Percentiles rank a stretch among this genome's conserved stretches.
phyloP scores from a whole-genome alignment of 768 basidiomycete species.

The Collybia nuda region DNA sequence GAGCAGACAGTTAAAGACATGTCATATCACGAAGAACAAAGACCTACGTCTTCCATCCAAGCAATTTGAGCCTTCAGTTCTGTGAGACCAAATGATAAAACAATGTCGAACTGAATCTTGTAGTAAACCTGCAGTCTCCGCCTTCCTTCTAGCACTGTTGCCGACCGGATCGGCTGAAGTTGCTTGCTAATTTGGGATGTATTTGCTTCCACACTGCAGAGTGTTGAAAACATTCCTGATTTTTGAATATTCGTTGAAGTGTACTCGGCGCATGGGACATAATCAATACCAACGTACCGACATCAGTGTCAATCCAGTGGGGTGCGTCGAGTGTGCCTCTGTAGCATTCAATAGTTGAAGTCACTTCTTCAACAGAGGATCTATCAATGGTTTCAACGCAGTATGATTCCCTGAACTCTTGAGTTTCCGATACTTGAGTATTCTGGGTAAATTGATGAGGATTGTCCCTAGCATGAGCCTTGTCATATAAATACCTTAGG shows the following conservation, averaged over 20 bases:
- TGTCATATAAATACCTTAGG: conserved; percentile 7
- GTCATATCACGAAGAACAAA: neutral
- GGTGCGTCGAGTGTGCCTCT: conserved; percentile 16
- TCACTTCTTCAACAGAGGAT: conserved; percentile 6
- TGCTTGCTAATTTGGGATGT: conserved; percentile 11
- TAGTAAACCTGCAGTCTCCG: conserved; percentile 20
- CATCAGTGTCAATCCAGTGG: conserved; percentile 23
- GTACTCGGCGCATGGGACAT: neutral
- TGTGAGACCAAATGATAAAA: conserved; percentile 52
- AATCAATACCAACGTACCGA: conserved; percentile 10
- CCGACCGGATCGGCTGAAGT: conserved; percentile 2
- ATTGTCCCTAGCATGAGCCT: too few species aligned
- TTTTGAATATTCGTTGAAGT: neutral
- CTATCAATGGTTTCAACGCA: neutral
- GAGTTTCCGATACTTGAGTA: conserved; percentile 28
- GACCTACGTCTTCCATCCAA: conserved; percentile 50
- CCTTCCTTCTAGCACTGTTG: neutral
- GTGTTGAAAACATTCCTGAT: conserved; percentile 20
- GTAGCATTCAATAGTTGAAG: conserved; percentile 20
- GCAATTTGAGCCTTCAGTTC: conserved; percentile 52
- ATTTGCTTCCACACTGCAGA: conserved; percentile 20
- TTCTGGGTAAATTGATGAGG: conserved; percentile 24
- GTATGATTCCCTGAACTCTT: conserved; percentile 21
- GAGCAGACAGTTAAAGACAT: neutral
- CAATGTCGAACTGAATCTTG: conserved; percentile 36